Base-by-base conservation (phyloP, 2,329 filamentous ascomycete genomes). In the Pyrenophora seminiperda region DNA sequence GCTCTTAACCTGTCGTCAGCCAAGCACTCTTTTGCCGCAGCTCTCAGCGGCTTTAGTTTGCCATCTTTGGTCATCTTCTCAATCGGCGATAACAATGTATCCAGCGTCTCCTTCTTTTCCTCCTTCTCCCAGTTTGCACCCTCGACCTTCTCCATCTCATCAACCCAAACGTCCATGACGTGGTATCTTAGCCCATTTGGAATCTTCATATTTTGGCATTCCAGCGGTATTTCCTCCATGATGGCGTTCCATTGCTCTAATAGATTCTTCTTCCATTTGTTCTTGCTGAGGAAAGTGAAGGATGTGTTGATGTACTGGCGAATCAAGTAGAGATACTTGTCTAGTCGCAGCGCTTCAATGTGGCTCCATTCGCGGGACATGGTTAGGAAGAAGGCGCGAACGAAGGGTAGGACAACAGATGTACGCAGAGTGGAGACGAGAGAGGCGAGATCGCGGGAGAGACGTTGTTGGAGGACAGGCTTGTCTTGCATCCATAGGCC, bases 401-500 rank as follows among this genome's bases (percentile, higher is more conserved):
- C 47, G 63, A 79, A 81, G 7, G 72, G 71, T 1, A 79, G 42
- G 18, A 74, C 66, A 43, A 73, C 70, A 7, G 62, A 47, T 0
- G 61, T 67, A 31, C 83, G 81, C 20, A 93, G 77, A 17, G 80
- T 75, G 55, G 82, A 79, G 36, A 88, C 73, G 40, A 97, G 83
- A 1, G 76, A 82, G 34, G 91, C 89, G 47, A 97, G 87, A 55
- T 92, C 87, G 59, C 81, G 77, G 61, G 89, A 89, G 37, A 97
- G 87, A 34, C 83, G 83, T 78, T 96, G 91, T 78, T 97, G 93
- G 2, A 89, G 87, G n/a, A 86, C 77, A 9, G 91, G 87, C 39
- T 91, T 89, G 79, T 97, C 92, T 73, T 88, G 91, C 86, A 96
- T 94, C 88, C 91, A 97, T 66, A 94, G 84, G 67, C 87, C 88